Conservation (phyloP, 371 early-diverging fungal genomes). For the Lichtheimia ramosa region DNA sequence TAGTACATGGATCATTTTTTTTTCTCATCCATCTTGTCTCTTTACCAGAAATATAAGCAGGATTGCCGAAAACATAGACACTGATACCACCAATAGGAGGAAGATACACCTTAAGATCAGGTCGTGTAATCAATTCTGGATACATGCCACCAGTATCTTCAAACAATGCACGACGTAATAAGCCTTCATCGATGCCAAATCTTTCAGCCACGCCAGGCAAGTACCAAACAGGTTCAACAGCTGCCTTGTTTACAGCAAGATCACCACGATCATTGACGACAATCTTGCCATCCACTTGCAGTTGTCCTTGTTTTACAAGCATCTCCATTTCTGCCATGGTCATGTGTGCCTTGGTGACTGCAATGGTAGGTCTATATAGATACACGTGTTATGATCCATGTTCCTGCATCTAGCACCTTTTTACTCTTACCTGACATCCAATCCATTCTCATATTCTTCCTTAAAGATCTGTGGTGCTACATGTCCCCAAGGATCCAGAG, state of each 20-base stretch:
- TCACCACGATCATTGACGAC: conserved; percentile 82
- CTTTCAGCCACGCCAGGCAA: conserved; percentile 92
- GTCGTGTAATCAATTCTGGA: conserved; percentile 92
- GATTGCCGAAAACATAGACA: conserved; percentile 93
- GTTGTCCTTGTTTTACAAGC: conserved; percentile 59
- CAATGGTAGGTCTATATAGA: conserved; percentile 77
- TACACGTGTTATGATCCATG: not conserved
- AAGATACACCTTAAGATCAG: conserved; percentile 91
- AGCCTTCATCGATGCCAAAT: conserved; percentile 85
- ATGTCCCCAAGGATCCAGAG: conserved; percentile 94
- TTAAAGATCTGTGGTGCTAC: conserved; percentile 63
- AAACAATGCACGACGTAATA: conserved; percentile 85
- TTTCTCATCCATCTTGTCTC: not conserved
- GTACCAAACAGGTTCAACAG: conserved; percentile 97
- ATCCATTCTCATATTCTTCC: conserved; percentile 66
- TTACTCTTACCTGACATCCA: conserved; percentile 71
- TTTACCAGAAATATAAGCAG: conserved; percentile 67
- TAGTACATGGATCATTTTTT: too few relatives aligned
- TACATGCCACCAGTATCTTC: conserved; percentile 91
- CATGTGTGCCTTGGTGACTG: conserved; percentile 95
- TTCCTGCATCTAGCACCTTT: not conserved
- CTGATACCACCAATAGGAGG: conserved; percentile 95
- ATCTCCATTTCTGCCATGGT: conserved; percentile 89
- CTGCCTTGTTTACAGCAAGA: conserved; percentile 89
- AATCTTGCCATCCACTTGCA: conserved; percentile 82